Conservation (phyloP, 805 yeast species). For the Starmerella vaccinii region DNA sequence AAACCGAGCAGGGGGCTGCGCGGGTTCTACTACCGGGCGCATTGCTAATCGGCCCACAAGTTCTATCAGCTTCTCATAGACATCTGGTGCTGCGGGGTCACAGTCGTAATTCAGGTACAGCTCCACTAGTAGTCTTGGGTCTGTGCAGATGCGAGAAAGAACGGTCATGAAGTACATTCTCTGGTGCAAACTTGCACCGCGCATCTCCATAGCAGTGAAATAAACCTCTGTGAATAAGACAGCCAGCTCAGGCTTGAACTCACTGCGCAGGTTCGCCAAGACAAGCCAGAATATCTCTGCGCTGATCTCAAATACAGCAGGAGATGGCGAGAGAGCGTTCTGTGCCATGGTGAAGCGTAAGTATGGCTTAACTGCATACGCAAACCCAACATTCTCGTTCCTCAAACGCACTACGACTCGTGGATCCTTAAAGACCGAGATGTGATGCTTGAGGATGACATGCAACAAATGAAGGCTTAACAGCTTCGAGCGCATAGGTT, state of each 20-base stretch:
- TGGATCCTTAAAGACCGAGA: conserved; percentile 57
- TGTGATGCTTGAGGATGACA: conserved; percentile 72
- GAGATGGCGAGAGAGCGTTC: conserved; percentile 83
- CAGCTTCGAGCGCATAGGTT: conserved; percentile 82
- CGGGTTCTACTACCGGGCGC: conserved; percentile 60
- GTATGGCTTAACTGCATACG: conserved; percentile 75
- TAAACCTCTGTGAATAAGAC: conserved; percentile 88
- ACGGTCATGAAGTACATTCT: conserved; percentile 74
- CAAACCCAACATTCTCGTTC: conserved; percentile 36
- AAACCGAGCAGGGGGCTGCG: conserved; percentile 44
- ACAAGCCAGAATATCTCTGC: conserved; percentile 90
- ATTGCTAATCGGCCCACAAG: conserved; percentile 64
- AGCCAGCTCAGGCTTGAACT: conserved; percentile 86
- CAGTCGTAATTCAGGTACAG: conserved; percentile 93
- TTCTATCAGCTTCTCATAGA: conserved; percentile 74
- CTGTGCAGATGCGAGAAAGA: conserved; percentile 72
- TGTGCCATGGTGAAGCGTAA: conserved; percentile 72
- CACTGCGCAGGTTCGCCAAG: conserved; percentile 69
- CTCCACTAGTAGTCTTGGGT: conserved; percentile 85
- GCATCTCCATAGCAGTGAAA: conserved; percentile 87
- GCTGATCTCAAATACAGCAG: conserved; percentile 85
- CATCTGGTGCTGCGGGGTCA: conserved; percentile 60
- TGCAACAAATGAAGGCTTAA: conserved; percentile 81
- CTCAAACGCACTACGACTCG: conserved; percentile 29
- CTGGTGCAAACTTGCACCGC: conserved; percentile 84